phyloP scores from a whole-genome alignment of 345 rosid species.

The Angophora floribunda region DNA sequence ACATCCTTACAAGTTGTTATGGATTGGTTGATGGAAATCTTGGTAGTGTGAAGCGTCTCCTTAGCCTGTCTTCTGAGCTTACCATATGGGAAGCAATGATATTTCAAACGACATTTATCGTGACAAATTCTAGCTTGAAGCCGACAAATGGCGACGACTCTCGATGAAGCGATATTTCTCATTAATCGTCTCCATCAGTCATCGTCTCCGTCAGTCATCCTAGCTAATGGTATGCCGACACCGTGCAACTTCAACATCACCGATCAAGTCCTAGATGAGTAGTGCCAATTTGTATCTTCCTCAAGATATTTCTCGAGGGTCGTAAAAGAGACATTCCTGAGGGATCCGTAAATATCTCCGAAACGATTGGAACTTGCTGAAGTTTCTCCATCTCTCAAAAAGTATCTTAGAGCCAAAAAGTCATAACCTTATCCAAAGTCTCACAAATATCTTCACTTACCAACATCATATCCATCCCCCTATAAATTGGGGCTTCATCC shows the following conservation, averaged over 20 bases:
- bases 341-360: constrained; percentile 8
- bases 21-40: neutral
- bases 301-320: neutral
- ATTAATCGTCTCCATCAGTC: neutral
- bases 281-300: neutral
- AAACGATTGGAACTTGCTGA: constrained; percentile 3
- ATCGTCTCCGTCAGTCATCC: neutral
- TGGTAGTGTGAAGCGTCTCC: neutral
- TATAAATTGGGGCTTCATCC: neutral
- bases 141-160: neutral
- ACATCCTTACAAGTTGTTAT: neutral
- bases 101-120: neutral
- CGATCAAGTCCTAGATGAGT: neutral
- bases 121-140: neutral
- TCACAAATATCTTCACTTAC: constrained; percentile 5
- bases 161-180: neutral
- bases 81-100: neutral
- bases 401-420: neutral
- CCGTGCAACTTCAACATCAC: neutral
- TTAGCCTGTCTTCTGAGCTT: neutral
- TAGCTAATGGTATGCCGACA: neutral
- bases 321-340: neutral
- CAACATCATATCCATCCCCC: neutral
- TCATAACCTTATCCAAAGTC: constrained; percentile 2
- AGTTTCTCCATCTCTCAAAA: neutral